Percentiles rank a stretch among this genome's conserved stretches.
phyloP scores from a whole-genome alignment of 352 stramenopile species.

The Pythium volutum region DNA sequence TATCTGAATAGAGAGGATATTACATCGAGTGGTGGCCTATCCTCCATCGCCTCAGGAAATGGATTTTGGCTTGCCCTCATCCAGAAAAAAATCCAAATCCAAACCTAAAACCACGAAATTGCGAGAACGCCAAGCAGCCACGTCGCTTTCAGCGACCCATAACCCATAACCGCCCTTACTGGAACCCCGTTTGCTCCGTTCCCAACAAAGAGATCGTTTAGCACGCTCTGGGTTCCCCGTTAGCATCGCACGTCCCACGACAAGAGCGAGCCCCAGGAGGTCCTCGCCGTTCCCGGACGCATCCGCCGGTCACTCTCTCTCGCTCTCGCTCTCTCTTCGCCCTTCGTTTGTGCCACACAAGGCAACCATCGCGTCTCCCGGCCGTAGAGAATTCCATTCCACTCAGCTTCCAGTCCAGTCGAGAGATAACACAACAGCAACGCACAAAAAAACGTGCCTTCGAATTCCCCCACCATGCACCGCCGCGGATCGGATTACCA shows the following conservation, averaged over 20 bases:
- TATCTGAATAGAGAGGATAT: slow-evolving; percentile 1
- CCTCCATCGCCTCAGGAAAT: neutral
- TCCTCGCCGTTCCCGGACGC: too few species aligned
- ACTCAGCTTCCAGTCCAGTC: too few species aligned
- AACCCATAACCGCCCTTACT: neutral
- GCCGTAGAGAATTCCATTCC: neutral
- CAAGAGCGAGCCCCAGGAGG: neutral
- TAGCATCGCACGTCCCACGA: neutral
- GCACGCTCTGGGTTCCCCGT: neutral
- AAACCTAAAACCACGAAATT: too few species aligned
- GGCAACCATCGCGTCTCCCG: neutral
- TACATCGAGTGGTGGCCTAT: neutral
- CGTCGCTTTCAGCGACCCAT: too few species aligned
- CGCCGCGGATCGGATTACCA: neutral
- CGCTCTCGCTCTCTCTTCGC: neutral
- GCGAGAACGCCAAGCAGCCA: too few species aligned
- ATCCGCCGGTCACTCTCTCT: too few species aligned
- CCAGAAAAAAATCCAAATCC: neutral
- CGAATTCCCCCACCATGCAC: neutral
- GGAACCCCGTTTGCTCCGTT: neutral
- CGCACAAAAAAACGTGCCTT: neutral
- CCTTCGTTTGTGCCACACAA: neutral
- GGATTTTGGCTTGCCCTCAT: neutral
- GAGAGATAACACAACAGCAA: neutral
- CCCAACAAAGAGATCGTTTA: neutral